Conservation (phyloP, 345 rosid species). For the Lenwebbia sp. region DNA sequence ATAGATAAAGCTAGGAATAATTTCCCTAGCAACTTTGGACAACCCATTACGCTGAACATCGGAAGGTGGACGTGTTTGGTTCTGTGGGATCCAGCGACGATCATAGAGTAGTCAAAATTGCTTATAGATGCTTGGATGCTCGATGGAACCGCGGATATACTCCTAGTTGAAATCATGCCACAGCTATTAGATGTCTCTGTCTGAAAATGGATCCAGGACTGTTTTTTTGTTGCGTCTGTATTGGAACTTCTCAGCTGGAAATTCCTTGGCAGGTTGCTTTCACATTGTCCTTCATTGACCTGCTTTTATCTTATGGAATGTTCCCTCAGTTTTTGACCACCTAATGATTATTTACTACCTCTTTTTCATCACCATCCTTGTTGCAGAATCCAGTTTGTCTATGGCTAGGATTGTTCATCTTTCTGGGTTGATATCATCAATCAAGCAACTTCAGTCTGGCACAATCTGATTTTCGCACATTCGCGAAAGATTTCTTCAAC, state of each 20-base stretch:
- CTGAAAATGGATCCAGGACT: constrained; percentile 14
- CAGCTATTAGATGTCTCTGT: constrained; percentile 3
- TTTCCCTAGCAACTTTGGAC: background rate
- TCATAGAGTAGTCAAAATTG: fast-evolving
- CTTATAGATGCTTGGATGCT: background rate
- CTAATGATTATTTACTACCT: background rate
- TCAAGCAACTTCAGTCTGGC: background rate
- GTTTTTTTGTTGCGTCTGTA: background rate
- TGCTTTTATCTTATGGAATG: background rate
- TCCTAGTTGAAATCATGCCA: background rate
- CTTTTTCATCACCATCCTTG: background rate
- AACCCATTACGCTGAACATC: constrained; percentile 1
- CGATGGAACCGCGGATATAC: constrained; percentile 1
- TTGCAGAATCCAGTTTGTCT: background rate
- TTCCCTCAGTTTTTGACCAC: background rate
- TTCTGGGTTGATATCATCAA: background rate
- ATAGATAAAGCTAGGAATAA: background rate
- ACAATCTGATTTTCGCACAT: background rate
- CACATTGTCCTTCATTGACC: background rate
- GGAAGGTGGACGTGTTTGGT: background rate
- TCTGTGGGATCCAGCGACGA: background rate
- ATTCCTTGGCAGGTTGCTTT: background rate
- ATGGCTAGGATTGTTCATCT: background rate
- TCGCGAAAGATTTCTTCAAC: fast-evolving
- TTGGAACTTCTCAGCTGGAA: constrained; percentile 10